These are phyloP conservation scores for Chalciporus sphaerocephalus DNA, from an alignment of 768 basidiomycete genomes.

Conservation along the genomic window DNA sequence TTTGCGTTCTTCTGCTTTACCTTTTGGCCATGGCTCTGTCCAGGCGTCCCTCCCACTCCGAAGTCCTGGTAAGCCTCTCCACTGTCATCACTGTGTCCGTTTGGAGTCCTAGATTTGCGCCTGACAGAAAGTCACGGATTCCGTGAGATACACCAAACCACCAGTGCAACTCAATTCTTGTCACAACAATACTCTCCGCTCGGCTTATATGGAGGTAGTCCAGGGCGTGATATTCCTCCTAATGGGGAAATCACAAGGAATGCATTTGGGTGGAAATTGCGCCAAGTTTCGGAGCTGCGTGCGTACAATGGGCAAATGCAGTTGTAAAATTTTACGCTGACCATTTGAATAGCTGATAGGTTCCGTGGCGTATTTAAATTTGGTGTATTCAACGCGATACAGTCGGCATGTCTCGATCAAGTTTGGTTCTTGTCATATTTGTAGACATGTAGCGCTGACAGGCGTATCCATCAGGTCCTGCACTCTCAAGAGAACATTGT, in stretches of 20 bases:
- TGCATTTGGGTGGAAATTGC: conserved; percentile 48
- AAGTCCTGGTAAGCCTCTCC: neutral
- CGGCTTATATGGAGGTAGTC: neutral
- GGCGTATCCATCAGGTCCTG: conserved; percentile 44
- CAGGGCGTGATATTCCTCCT: neutral
- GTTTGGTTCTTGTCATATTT: conserved; percentile 35
- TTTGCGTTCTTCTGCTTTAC: neutral
- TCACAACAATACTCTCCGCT: neutral
- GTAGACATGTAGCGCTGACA: neutral
- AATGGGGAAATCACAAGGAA: conserved; percentile 30
- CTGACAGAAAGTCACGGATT: conserved; percentile 6
- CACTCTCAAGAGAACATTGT: conserved; percentile 64
- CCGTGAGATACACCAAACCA: conserved; percentile 1
- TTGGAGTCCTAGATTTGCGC: conserved; percentile 1
- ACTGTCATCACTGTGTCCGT: neutral
- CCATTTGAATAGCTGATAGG: conserved; percentile 59
- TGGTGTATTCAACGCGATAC: conserved; percentile 86
- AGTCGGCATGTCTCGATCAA: conserved; percentile 75
- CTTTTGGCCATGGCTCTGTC: neutral
- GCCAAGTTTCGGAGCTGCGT: conserved; percentile 74
- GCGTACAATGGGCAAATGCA: conserved; percentile 18
- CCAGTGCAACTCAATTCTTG: neutral
- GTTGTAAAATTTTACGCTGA: conserved; percentile 4
- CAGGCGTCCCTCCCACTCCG: neutral
- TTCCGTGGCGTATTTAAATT: conserved; percentile 84